Percentiles rank a stretch among this genome's conserved stretches.
phyloP scores from a whole-genome alignment of 139 green algal species.

The Chlorella sorokiniana region DNA sequence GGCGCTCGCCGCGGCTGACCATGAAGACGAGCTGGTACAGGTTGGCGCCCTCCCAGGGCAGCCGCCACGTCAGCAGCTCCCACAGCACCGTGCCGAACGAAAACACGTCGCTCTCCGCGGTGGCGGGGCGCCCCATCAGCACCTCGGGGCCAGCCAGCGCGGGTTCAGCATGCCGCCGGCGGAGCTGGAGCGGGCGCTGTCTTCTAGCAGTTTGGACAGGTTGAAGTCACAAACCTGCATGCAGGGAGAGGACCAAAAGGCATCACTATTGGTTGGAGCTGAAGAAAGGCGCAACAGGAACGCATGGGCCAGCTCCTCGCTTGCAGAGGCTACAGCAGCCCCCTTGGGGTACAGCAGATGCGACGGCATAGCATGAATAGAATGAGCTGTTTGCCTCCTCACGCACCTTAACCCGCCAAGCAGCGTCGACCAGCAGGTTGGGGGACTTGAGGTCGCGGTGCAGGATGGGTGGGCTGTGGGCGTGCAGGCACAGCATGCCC shows the following conservation, averaged over 20 bases:
- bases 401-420: constrained; percentile 29
- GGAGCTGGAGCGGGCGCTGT: constrained; percentile 35
- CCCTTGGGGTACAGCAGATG: background rate
- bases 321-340: no score
- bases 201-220: constrained; percentile 4
- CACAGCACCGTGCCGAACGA: constrained; percentile 60
- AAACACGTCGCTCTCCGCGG: constrained; percentile 53
- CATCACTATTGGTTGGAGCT: background rate
- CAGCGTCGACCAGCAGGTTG: constrained; percentile 45
- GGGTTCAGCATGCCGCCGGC: constrained; percentile 53
- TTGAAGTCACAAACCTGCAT: constrained; percentile 19
- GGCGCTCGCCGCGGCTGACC: constrained; percentile 6
- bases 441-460: constrained; percentile 61
- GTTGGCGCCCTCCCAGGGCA: constrained; percentile 55
- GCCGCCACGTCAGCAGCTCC: constrained; percentile 65
- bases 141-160: constrained; percentile 48
- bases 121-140: constrained; percentile 43
- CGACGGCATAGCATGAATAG: background rate
- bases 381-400: no score
- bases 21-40: constrained; percentile 9
- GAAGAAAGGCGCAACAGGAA: no score
- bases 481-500: constrained; percentile 63
- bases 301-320: no score
- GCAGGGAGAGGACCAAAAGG: background rate
- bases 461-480: constrained; percentile 32